These are phyloP conservation scores for Aspergillus luchuensis DNA, from an alignment of 2,329 filamentous ascomycete species.

Conservation along the genomic window DNA sequence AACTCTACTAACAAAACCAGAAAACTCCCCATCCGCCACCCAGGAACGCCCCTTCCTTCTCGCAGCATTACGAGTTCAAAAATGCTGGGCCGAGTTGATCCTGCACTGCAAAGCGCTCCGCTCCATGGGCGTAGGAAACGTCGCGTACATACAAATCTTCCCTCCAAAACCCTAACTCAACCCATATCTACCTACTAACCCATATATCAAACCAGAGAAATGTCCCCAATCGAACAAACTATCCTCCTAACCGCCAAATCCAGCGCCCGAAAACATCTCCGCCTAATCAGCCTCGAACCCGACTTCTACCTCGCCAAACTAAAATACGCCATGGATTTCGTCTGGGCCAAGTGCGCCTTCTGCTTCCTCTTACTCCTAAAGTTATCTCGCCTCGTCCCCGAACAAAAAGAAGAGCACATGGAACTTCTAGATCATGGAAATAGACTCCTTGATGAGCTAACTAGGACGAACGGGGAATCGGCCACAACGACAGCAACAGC, in stretches of 20 bases:
- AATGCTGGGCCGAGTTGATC: slow-evolving; percentile 57
- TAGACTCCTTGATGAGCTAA: slow-evolving; percentile 47
- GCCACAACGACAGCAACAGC: slow-evolving; percentile 11
- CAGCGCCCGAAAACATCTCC: slow-evolving; percentile 54
- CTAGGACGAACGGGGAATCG: slow-evolving; percentile 20
- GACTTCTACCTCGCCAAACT: slow-evolving; percentile 54
- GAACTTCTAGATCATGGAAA: slow-evolving; percentile 49
- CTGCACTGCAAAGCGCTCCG: slow-evolving; percentile 55
- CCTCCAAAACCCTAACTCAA: background rate
- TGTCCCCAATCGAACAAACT: slow-evolving; percentile 52
- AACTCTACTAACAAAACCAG: slow-evolving; percentile 16
- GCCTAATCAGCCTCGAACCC: slow-evolving; percentile 50
- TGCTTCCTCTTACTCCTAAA: slow-evolving; percentile 59
- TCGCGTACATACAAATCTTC: slow-evolving; percentile 36
- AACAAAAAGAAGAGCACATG: slow-evolving; percentile 42
- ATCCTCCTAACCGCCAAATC: slow-evolving; percentile 55
- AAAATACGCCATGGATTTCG: slow-evolving; percentile 59
- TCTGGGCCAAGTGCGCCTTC: slow-evolving; percentile 61
- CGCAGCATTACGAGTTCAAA: slow-evolving; percentile 54
- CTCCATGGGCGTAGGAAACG: slow-evolving; percentile 52
- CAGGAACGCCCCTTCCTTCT: slow-evolving; percentile 43
- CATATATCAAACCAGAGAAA: slow-evolving; percentile 42
- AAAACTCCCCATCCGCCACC: slow-evolving; percentile 29
- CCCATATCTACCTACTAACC: background rate
- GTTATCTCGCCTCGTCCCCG: slow-evolving; percentile 53